Evolutionary conservation across 2,329 filamentous ascomycete genomes (phyloP).

Genomic region (Sphaerulina musiva): DNA sequence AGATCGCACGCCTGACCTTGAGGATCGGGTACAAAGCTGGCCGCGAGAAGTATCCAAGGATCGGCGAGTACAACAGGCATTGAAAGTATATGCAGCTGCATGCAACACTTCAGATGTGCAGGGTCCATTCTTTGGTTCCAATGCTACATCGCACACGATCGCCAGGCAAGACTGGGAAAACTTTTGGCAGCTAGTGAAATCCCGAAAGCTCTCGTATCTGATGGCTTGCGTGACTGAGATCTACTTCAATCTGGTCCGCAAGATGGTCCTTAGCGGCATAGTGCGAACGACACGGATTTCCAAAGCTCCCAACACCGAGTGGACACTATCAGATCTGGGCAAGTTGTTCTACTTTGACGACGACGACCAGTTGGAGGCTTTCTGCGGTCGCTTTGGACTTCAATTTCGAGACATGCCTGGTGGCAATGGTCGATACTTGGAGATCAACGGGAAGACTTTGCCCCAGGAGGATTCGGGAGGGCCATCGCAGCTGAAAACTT

Average conservation of each 20-base stretch:
- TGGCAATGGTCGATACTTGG: conserved; percentile 41
- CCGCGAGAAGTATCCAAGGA: conserved; percentile 46
- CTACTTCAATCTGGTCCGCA: conserved; percentile 54
- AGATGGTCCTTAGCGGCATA: conserved; percentile 47
- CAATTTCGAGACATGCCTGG: conserved; percentile 43
- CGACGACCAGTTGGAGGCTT: conserved; percentile 47
- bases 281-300: conserved; percentile 15
- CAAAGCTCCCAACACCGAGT: conserved; percentile 43
- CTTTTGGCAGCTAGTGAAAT: conserved; percentile 54
- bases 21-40: conserved; percentile 53
- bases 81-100: conserved; percentile 52
- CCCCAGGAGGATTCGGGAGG: conserved; percentile 31
- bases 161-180: conserved; percentile 53
- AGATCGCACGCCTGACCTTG: conserved; percentile 46
- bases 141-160: conserved; percentile 43
- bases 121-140: conserved; percentile 44
- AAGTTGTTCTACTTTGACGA: conserved; percentile 51
- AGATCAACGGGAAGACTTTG: conserved; percentile 42
- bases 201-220: conserved; percentile 52
- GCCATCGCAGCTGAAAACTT: conserved; percentile 35
- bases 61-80: conserved; percentile 49
- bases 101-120: conserved; percentile 48
- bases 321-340: conserved; percentile 50
- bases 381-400: conserved; percentile 50
- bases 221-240: conserved; percentile 60